Base-by-base conservation (phyloP, 1,139 yeast species). In the Lodderomyces elongisporus region DNA sequence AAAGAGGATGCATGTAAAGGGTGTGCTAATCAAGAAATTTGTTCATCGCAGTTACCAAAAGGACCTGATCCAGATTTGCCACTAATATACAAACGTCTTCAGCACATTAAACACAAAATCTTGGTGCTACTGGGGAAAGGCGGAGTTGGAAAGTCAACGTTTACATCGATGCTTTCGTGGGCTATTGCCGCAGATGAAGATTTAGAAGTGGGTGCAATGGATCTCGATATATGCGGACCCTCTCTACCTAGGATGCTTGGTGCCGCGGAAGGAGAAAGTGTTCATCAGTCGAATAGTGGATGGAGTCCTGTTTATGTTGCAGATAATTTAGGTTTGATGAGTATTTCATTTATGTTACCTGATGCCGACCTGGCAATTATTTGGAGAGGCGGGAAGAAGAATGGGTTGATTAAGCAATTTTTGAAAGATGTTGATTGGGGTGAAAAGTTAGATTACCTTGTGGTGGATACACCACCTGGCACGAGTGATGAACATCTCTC, bases 401-500 rank as follows among this genome's bases (percentile, higher is more conserved):
- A 85, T 48, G 91, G 95, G 1, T 66, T 93, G 30, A 91, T 93
- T 38, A 93, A 93, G 51, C 96, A 88, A 60, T 93, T 93, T 51
- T 66, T 93, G 39, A 88, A 85, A 53, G 97, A 91, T 49, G 97
- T 91, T 2, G 87, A 87, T 48, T 93, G 99, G 99, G 96, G 95
- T 1, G 80, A 79, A 32, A 62, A 48, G 35, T 64, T 93, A 37
- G 97, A 93, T 58, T 91, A 85, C 51, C 65, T 93, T 47, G 74
- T 93, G 12, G 85, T 93, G 4, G 99, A 93, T 50, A 93, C 99
- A 0, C 99, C 98, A 0, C 99, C 99, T 0, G 98, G 99, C 0
- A 91, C 99, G 0, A 83, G 96, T 0, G 99, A 93, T 56, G 99
- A 93, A 55, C 99, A 93, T 57, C 68, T 93, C 30, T 79, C 95